Conservation (phyloP, 108 stramenopile genomes). For the Cylindrotheca fusiformis region DNA sequence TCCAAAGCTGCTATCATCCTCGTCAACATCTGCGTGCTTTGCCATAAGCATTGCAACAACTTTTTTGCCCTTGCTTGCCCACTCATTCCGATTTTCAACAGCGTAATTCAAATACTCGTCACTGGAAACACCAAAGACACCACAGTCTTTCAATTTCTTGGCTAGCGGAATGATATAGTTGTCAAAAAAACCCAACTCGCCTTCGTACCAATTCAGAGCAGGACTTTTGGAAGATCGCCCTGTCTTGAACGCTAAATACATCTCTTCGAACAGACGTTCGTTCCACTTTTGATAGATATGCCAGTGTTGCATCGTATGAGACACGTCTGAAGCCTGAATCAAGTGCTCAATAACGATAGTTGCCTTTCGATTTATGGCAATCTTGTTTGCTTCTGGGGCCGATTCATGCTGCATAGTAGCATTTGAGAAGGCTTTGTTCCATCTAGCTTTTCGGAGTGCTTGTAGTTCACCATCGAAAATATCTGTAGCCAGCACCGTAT, state of each 20-base stretch:
- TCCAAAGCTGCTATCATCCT: not conserved
- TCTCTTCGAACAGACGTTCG: constrained; percentile 39
- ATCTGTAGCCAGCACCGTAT: constrained; percentile 12
- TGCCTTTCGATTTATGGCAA: constrained; percentile 4
- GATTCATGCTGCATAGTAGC: not conserved
- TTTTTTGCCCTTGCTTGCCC: not conserved
- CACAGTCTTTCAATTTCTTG: constrained; percentile 14
- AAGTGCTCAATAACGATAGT: constrained; percentile 37
- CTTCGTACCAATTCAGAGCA: constrained; percentile 2
- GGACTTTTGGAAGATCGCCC: not conserved
- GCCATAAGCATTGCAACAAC: constrained; percentile 1
- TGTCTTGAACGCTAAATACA: constrained; percentile 2
- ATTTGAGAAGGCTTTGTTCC: constrained; percentile 12
- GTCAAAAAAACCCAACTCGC: constrained; percentile 11
- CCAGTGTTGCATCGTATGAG: constrained; percentile 42
- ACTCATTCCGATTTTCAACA: not conserved
- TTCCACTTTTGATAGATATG: constrained; percentile 46
- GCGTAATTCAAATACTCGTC: constrained; percentile 16
- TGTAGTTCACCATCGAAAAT: constrained; percentile 7
- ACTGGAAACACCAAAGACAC: constrained; percentile 8
- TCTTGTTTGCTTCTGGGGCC: not conserved
- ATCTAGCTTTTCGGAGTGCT: constrained; percentile 1
- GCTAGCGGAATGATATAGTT: constrained; percentile 10
- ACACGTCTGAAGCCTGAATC: constrained; percentile 35
- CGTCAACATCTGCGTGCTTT: not conserved